Evolutionary conservation across 352 stramenopile genomes (phyloP).

Genomic region (Phytophthora rubi): DNA sequence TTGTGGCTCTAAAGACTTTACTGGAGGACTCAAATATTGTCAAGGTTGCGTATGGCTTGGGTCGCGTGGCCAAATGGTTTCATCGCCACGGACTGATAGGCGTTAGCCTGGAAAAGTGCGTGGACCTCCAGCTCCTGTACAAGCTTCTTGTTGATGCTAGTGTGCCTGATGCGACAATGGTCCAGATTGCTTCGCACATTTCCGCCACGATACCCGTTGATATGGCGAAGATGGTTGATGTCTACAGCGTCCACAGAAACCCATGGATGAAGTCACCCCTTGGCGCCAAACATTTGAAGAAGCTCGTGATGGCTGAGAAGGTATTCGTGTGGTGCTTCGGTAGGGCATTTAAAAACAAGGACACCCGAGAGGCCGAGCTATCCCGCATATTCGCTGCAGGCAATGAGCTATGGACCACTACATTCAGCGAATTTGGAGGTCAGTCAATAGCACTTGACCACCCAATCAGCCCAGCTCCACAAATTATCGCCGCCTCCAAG

Average conservation of each 20-base stretch:
- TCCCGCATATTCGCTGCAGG: too few species aligned
- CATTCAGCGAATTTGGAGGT: too few species aligned
- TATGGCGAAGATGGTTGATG: neutral
- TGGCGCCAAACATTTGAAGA: neutral
- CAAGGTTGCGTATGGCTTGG: neutral
- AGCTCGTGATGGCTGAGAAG: neutral
- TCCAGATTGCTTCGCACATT: neutral
- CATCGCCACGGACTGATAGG: neutral
- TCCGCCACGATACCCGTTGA: neutral
- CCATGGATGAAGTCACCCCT: neutral
- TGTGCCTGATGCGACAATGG: neutral
- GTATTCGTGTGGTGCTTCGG: neutral
- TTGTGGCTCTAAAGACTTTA: neutral
- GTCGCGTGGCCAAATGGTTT: neutral
- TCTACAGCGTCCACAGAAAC: neutral
- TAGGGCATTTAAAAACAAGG: neutral
- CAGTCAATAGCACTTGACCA: too few species aligned
- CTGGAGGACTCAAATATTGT: neutral
- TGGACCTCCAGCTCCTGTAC: conserved; percentile 1
- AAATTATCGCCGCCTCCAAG: too few species aligned
- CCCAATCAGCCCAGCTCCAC: too few species aligned
- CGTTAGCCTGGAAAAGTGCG: neutral
- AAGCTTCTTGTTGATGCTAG: neutral
- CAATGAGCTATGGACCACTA: too few species aligned
- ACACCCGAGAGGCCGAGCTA: neutral